phyloP scores from a whole-genome alignment of 306 rosid genomes.

The Potentilla sterilis region DNA sequence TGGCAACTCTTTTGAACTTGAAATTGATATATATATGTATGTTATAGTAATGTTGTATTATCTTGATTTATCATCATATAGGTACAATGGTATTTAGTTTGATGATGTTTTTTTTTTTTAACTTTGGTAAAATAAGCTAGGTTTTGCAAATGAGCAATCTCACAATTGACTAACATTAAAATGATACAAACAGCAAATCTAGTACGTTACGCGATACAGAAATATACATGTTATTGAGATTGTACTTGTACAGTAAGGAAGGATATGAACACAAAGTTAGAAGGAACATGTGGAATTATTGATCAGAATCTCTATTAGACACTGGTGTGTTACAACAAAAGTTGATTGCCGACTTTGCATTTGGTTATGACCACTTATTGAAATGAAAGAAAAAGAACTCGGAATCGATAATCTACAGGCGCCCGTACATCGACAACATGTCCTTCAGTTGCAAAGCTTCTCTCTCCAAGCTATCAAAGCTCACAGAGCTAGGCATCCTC shows the following conservation, averaged over 20 bases:
- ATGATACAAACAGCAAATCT: background rate
- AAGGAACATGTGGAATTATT: background rate
- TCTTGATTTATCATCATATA: no score
- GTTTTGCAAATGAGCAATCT: background rate
- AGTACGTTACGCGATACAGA: background rate
- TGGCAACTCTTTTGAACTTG: no score
- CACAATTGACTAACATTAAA: background rate
- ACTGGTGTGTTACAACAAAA: background rate
- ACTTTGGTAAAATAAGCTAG: no score
- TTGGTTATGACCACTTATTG: background rate
- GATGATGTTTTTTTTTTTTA: no score
- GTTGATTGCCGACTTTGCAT: background rate
- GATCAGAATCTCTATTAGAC: background rate
- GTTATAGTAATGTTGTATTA: no score
- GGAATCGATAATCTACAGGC: constrained; percentile 43
- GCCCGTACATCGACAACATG: constrained; percentile 65
- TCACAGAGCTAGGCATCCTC: constrained; percentile 63
- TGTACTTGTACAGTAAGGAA: background rate
- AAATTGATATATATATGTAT: no score
- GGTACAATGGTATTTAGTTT: no score
- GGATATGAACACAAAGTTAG: background rate
- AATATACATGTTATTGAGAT: background rate
- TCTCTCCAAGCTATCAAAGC: constrained; percentile 65
- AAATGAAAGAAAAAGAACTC: background rate
- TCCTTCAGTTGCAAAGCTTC: constrained; percentile 64